These are phyloP conservation scores for Trypanosoma cruzi DNA, from an alignment of 208 protist genomes.

Conservation along the genomic window DNA sequence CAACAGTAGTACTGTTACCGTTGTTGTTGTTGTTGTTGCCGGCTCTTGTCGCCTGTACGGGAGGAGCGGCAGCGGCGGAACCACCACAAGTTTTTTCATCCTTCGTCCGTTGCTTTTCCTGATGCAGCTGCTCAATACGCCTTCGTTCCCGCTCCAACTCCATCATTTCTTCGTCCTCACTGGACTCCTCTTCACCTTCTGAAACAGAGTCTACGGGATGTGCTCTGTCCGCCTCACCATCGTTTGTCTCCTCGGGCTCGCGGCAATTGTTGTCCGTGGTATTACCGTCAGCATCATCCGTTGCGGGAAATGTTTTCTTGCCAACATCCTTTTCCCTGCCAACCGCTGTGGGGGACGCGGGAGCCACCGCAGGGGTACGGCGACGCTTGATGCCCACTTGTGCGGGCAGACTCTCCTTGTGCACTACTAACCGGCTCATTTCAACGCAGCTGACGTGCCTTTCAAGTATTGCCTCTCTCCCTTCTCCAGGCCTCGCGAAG, in stretches of 20 bases:
- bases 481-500: neutral
- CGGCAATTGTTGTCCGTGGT: no score
- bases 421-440: slow-evolving; percentile 27
- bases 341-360: no score
- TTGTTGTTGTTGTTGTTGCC: slow-evolving; percentile 2
- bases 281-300: no score
- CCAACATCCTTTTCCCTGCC: no score
- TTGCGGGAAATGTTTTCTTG: no score
- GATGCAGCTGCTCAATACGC: slow-evolving; percentile 50
- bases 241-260: neutral
- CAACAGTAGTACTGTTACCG: slow-evolving; percentile 5
- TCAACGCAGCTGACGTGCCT: neutral
- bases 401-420: slow-evolving; percentile 68
- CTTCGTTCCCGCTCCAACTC: slow-evolving; percentile 51
- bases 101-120: slow-evolving; percentile 26
- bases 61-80: neutral
- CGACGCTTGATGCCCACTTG: slow-evolving; percentile 65
- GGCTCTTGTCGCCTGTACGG: neutral
- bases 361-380: slow-evolving; percentile 28
- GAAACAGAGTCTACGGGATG: neutral
- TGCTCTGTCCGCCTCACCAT: neutral
- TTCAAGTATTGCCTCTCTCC: neutral
- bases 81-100: slow-evolving; percentile 18
- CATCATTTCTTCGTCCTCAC: slow-evolving; percentile 35
- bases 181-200: slow-evolving; percentile 7